Evolutionary conservation across 2,329 filamentous ascomycete genomes (phyloP), one percentile per base, ranked within the genome.

Genomic region (Metarhizium sp.): DNA sequence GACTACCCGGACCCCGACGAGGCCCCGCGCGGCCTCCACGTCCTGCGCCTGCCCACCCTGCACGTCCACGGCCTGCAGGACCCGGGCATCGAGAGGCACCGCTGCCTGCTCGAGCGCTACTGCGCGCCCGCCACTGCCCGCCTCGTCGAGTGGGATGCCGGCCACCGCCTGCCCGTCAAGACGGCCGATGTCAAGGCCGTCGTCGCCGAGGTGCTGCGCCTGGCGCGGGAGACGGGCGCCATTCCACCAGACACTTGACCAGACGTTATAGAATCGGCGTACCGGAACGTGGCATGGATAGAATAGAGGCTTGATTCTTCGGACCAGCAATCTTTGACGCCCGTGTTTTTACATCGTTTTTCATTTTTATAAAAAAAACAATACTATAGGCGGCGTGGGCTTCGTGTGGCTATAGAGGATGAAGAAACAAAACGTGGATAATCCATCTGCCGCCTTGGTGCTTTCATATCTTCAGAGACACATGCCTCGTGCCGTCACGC

Each of bases 131-230:
- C 74, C 0, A 80, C 72, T 2, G 72, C 78, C 6, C 75, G 69
- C 43, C 58, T 90, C 49, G 67, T 92, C 1, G 85, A 90, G 67
- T 92, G 88, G 88, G 79, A 88, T 56, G 88, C 86, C 0, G 78
- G 76, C 1, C 88, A 92, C 66, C 73, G 88, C 6, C 74, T 92
- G 51, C 86, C 87, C 2, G 77, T 92, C 57, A 88, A 87, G 73
- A 74, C 71, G 25, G 71, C 69, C 34, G 87, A 91, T 67, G 85
- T 91, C 3, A 74, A 80, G n/a, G 57, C 58, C 18, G 61, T 72
- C 3, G 57, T 60, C 18, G 53, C 50, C 0, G 52, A 60, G 14
- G 68, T 71, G 2, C 36, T 67, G 32, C 60, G 62, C 18, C 49
- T 71, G 38, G 66, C 65, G 3, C 52, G 47, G 48, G 34, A 52